Evolutionary conservation across 495 filamentous ascomycete genomes (phyloP).

Genomic region (Clohesyomyces aquaticus): DNA sequence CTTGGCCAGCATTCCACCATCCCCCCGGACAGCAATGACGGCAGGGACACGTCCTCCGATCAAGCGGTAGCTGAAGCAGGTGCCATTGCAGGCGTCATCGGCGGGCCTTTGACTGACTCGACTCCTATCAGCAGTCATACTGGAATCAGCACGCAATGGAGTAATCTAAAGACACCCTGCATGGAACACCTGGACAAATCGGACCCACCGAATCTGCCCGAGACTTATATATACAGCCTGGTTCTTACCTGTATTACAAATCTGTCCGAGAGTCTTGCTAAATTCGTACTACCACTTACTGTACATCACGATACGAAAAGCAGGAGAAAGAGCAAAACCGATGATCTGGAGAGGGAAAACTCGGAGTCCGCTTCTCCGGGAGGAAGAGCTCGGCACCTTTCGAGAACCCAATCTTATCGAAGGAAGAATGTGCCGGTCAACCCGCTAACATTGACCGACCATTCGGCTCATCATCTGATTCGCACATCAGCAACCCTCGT

Average conservation of each 20-base stretch:
- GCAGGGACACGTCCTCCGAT: constrained; percentile 61
- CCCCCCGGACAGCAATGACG: constrained; percentile 56
- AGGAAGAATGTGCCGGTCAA: constrained; percentile 71
- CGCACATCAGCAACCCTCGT: constrained; percentile 78
- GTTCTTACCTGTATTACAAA: constrained; percentile 84
- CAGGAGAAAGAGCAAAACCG: constrained; percentile 48
- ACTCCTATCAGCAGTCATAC: constrained; percentile 51
- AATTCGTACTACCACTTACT: constrained; percentile 87
- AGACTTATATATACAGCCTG: constrained; percentile 91
- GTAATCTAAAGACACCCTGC: constrained; percentile 81
- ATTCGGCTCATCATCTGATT: constrained; percentile 71
- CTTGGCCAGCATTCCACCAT: constrained; percentile 83
- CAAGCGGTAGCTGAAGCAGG: constrained; percentile 86
- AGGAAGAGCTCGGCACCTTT: constrained; percentile 1
- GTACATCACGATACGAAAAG: constrained; percentile 64
- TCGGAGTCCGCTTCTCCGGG: constrained; percentile 8
- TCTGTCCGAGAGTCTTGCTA: constrained; percentile 88
- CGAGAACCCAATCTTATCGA: constrained; percentile 48
- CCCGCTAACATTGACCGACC: constrained; percentile 71
- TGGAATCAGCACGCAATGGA: constrained; percentile 91
- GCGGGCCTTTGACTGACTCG: constrained; percentile 61
- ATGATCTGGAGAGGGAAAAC: constrained; percentile 21
- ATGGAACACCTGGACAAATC: constrained; percentile 93
- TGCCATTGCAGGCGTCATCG: constrained; percentile 85
- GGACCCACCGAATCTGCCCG: constrained; percentile 79